A percentile compares a stretch with the other conserved stretches of the same genome.
These are phyloP conservation scores for Thelonectria blattea DNA, from an alignment of 2,329 filamentous ascomycete species.

Conservation along the genomic window DNA sequence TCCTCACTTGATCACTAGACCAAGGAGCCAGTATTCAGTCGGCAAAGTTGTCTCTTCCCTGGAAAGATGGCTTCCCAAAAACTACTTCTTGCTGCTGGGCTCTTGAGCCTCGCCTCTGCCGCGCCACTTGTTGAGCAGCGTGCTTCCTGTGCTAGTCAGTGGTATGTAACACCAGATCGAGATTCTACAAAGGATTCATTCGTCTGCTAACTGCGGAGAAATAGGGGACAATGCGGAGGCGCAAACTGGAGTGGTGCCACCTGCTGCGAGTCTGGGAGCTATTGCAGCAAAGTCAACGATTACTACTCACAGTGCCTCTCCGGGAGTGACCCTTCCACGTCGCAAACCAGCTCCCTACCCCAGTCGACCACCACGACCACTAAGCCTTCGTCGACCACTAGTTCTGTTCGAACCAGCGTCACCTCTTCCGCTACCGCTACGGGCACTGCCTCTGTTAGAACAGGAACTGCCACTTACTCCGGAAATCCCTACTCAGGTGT, in stretches of 20 bases:
- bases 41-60: background rate
- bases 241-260: conserved; percentile 51
- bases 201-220: conserved; percentile 24
- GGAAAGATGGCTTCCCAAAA: conserved; percentile 23
- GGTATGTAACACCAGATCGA: conserved; percentile 13
- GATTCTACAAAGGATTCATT: background rate
- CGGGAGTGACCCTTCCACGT: conserved; percentile 20
- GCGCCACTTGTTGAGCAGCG: conserved; percentile 43
- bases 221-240: conserved; percentile 53
- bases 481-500: conserved; percentile 63
- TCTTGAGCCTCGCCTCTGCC: conserved; percentile 43
- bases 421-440: conserved; percentile 29
- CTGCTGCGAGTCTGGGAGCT: conserved; percentile 45
- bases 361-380: conserved; percentile 20
- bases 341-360: conserved; percentile 21
- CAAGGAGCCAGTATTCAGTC: background rate
- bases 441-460: conserved; percentile 37
- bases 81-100: conserved; percentile 26
- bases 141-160: conserved; percentile 39
- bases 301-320: conserved; percentile 34
- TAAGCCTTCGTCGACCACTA: conserved; percentile 2
- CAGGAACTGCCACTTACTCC: conserved; percentile 49
- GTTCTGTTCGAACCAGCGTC: conserved; percentile 11
- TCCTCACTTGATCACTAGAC: too few species aligned
- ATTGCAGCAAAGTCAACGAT: conserved; percentile 35